These are phyloP conservation scores for Lactuca saligna DNA, from an alignment of 129 eudicot species.

Conservation along the genomic window DNA sequence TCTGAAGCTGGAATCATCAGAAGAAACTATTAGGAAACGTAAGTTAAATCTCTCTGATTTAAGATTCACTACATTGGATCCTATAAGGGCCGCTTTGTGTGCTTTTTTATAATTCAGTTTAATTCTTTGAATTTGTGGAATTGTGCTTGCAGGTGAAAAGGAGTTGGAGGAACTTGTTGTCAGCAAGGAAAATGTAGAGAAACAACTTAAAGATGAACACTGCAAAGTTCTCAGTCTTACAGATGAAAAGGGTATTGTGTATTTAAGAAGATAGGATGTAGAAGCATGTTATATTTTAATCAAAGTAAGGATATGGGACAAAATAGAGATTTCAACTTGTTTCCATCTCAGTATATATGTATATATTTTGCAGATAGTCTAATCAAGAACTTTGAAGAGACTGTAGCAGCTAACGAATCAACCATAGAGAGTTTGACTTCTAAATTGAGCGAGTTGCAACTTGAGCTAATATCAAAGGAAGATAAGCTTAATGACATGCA, in stretches of 20 bases:
- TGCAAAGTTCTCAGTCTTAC: conserved; percentile 43
- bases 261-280: neutral
- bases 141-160: conserved; percentile 62
- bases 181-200: conserved; percentile 61
- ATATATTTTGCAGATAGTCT: conserved; percentile 47
- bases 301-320: conserved; percentile 4
- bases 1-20: conserved; percentile 69
- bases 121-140: conserved; percentile 21
- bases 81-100: neutral
- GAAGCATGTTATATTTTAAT: neutral
- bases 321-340: conserved; percentile 10
- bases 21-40: conserved; percentile 57
- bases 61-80: neutral
- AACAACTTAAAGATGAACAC: conserved; percentile 48
- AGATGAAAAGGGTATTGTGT: conserved; percentile 65
- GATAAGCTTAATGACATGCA: conserved; percentile 46
- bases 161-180: conserved; percentile 61
- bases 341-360: conserved; percentile 18
- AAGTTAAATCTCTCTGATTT: conserved; percentile 33
- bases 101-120: conserved; percentile 6
- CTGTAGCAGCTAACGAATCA: conserved; percentile 44
- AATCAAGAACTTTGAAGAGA: conserved; percentile 64
- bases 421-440: conserved; percentile 53
- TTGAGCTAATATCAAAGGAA: conserved; percentile 60
- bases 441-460: conserved; percentile 48